A percentile compares a stretch with the other conserved stretches of the same genome.
Conservation (phyloP, 2,329 filamentous ascomycete species). For the Trichoderma endophyticum region DNA sequence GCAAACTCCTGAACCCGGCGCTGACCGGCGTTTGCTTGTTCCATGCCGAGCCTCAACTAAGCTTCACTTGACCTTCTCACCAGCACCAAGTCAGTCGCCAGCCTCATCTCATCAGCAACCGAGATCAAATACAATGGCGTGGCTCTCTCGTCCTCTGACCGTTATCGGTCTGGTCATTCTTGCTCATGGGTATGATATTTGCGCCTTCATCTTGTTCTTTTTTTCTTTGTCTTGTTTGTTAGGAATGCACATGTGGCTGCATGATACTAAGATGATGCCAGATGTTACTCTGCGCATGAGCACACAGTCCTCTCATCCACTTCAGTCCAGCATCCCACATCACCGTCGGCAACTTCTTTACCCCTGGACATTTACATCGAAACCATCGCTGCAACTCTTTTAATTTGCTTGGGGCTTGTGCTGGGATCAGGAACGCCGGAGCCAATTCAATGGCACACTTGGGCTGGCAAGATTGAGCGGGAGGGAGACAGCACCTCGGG, state of each 20-base stretch:
- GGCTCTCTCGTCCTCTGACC: conserved; percentile 12
- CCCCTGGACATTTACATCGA: conserved; percentile 87
- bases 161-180: conserved; percentile 10
- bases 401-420: conserved; percentile 83
- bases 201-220: not conserved
- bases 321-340: conserved; percentile 43
- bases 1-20: not conserved
- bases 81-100: not conserved
- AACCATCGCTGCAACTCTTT: conserved; percentile 72
- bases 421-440: conserved; percentile 72
- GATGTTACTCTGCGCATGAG: conserved; percentile 95
- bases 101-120: not conserved
- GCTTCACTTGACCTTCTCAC: not conserved
- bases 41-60: not conserved
- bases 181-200: conserved; percentile 7
- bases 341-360: conserved; percentile 49
- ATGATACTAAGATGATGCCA: conserved; percentile 37
- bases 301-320: conserved; percentile 71
- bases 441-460: conserved; percentile 79
- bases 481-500: conserved; percentile 63
- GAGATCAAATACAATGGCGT: not conserved
- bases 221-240: not conserved
- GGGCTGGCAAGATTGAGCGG: conserved; percentile 80
- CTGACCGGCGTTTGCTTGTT: not conserved
- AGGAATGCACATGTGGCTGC: not conserved